These are phyloP conservation scores for Blumeria graminis DNA, from an alignment of 2,329 filamentous ascomycete genomes.

Conservation along the genomic window DNA sequence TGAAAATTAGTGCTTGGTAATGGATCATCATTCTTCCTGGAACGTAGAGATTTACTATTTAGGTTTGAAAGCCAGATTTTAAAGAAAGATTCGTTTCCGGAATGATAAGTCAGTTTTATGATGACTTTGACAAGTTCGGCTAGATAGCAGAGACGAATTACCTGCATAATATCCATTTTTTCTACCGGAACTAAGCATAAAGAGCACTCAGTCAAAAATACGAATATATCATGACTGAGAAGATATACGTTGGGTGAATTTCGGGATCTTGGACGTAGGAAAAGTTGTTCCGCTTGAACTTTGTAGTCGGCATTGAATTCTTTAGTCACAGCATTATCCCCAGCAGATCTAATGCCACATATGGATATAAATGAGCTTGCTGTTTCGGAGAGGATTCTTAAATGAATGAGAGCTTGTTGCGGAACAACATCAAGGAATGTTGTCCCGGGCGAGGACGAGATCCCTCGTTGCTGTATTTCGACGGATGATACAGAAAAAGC, in stretches of 20 bases:
- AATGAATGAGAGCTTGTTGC: slow-evolving; percentile 59
- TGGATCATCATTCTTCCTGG: slow-evolving; percentile 2
- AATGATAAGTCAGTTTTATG: slow-evolving; percentile 30
- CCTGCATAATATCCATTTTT: slow-evolving; percentile 48
- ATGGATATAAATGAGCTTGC: slow-evolving; percentile 64
- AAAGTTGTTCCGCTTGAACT: slow-evolving; percentile 52
- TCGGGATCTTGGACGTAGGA: slow-evolving; percentile 16
- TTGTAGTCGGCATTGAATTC: slow-evolving; percentile 47
- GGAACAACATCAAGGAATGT: slow-evolving; percentile 68
- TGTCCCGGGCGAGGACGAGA: slow-evolving; percentile 46
- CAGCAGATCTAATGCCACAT: slow-evolving; percentile 37
- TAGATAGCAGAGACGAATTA: slow-evolving; percentile 69
- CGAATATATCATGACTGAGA: slow-evolving; percentile 45
- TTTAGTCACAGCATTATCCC: slow-evolving; percentile 33
- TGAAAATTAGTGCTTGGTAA: slow-evolving; percentile 6
- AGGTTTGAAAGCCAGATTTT: slow-evolving; percentile 12
- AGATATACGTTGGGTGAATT: slow-evolving; percentile 16
- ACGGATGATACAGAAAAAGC: slow-evolving; percentile 70
- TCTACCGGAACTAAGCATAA: slow-evolving; percentile 45
- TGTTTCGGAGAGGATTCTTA: slow-evolving; percentile 74
- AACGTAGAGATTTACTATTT: background rate
- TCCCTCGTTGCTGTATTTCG: slow-evolving; percentile 78
- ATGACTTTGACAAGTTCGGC: slow-evolving; percentile 76
- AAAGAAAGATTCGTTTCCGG: slow-evolving; percentile 23
- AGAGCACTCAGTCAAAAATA: slow-evolving; percentile 60